Evolutionary conservation across 441 rosid genomes (phyloP), one percentile per base, ranked within the genome.

Genomic region (Pelargonium citronellum): DNA sequence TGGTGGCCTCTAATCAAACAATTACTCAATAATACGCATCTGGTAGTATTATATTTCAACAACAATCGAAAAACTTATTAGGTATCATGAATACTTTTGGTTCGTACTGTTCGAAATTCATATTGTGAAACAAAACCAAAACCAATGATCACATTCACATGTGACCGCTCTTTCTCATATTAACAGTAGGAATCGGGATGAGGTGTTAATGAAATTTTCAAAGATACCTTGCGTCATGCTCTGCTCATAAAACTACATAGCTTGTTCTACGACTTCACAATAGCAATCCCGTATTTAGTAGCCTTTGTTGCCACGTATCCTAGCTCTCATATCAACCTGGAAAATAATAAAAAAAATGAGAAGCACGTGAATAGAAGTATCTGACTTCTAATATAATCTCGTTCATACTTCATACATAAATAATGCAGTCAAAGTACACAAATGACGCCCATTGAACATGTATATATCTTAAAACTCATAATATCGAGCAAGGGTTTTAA

Each of bases 231-330:
- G 16, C 5, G 22, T 61, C 65, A 22, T 20, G 65, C 22, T 22
- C 22, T 30, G 34, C 15, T 61, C n/a, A 11, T 61, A 8, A 24
- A 10, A 61, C 65, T 61, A 61, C 65, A 61, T n/a, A 61, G 11
- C 22, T 8, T 13, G 8, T 30, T 7, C 22, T 7, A n/a, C 62
- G 15, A n/a, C 15, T 55, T 55, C 20, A 17, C 19, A 55, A n/a
- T 13, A 15, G 22, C 22, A 15, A 55, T 7, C 62, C 62, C 20
- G n/a, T 17, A 8, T 13, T 80, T 76, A 90, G 73, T 90, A 90
- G 64, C 94, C 91, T 73, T 88, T 88, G 87, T 88, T 90, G 75
- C 93, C 94, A 49, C 86, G 89, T 37, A 88, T 90, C 80, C 96
- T 79, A 66, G 93, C 91, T 82, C 93, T 84, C 96, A 90, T 88